Evolutionary conservation across 169 alveolate genomes (phyloP).

Genomic region (Plasmodium vivax): DNA sequence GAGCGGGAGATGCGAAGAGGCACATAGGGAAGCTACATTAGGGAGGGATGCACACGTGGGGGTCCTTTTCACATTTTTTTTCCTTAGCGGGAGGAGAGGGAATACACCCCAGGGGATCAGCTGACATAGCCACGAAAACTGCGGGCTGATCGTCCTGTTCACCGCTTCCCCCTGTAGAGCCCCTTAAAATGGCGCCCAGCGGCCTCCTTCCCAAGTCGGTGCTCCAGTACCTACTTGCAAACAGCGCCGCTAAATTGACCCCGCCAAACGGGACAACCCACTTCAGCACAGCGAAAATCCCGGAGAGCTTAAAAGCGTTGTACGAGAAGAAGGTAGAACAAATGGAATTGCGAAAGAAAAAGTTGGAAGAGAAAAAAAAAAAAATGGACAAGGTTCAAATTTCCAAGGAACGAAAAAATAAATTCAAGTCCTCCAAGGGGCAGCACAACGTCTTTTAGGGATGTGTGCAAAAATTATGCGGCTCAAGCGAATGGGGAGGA

Average conservation of each 20-base stretch:
- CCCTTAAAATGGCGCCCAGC: background rate
- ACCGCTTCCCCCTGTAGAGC: background rate
- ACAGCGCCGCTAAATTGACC: background rate
- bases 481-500: background rate
- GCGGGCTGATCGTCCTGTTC: background rate
- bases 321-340: conserved; percentile 69
- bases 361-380: conserved; percentile 50
- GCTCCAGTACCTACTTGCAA: background rate
- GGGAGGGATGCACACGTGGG: background rate
- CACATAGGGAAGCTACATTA: background rate
- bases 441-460: conserved; percentile 57
- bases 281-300: conserved; percentile 36
- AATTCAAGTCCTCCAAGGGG: conserved; percentile 69
- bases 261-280: background rate
- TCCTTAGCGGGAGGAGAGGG: background rate
- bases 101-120: background rate
- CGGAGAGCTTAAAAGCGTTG: conserved; percentile 51
- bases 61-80: too few species aligned
- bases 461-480: background rate
- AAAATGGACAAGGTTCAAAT: conserved; percentile 56
- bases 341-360: conserved; percentile 53
- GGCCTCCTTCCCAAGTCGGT: background rate
- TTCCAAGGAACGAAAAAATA: conserved; percentile 63
- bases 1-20: background rate
- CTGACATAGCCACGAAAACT: background rate